These are phyloP conservation scores for Scorias spongiosa DNA, from an alignment of 2,329 filamentous ascomycete genomes.

Conservation along the genomic window DNA sequence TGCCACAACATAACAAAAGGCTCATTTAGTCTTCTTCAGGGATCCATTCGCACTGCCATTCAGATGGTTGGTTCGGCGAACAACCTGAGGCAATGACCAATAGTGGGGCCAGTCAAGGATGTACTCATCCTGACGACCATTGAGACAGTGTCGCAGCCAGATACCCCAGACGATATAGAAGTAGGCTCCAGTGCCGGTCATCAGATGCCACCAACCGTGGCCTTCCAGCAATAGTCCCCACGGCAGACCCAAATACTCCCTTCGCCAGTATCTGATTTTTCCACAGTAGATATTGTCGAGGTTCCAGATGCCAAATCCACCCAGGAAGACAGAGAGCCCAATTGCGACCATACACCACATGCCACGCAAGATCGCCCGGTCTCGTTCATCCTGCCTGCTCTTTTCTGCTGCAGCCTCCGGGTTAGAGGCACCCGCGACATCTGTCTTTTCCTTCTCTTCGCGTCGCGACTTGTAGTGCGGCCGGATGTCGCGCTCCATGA, in stretches of 20 bases:
- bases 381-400: conserved; percentile 37
- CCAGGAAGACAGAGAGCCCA: conserved; percentile 56
- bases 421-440: conserved; percentile 3
- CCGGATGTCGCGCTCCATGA: conserved; percentile 55
- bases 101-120: conserved; percentile 49
- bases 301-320: conserved; percentile 63
- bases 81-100: not conserved
- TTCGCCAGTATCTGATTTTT: conserved; percentile 48
- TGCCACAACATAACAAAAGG: no score
- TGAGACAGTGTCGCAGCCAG: conserved; percentile 64
- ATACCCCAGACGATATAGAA: conserved; percentile 74
- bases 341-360: conserved; percentile 65
- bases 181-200: conserved; percentile 75
- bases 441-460: conserved; percentile 23
- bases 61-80: not conserved
- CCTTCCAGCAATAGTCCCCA: conserved; percentile 66
- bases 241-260: conserved; percentile 50
- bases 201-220: conserved; percentile 64
- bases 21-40: not conserved
- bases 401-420: conserved; percentile 22
- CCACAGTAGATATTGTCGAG: conserved; percentile 65
- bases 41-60: not conserved
- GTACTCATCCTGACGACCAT: conserved; percentile 57
- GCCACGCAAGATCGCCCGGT: conserved; percentile 41
- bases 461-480: conserved; percentile 36